phyloP scores from a whole-genome alignment of 352 stramenopile genomes.

The Pythium sukuiense region DNA sequence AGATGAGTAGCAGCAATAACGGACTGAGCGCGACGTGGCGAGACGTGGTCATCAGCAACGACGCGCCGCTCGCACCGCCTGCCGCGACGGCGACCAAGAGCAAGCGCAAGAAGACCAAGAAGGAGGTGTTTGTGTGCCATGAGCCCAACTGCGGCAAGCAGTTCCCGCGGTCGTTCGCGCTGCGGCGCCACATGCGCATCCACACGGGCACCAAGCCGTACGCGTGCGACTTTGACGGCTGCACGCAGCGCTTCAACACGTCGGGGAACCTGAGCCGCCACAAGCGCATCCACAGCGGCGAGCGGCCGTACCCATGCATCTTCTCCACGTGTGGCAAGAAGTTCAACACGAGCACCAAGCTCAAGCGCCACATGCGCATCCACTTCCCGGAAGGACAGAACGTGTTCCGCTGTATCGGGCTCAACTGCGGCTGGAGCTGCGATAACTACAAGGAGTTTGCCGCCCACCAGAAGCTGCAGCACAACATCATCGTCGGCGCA shows the following conservation, averaged over 20 bases:
- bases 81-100: neutral
- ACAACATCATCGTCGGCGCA: conserved; percentile 67
- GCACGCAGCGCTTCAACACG: conserved; percentile 82
- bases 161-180: conserved; percentile 82
- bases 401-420: conserved; percentile 55
- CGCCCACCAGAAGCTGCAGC: conserved; percentile 70
- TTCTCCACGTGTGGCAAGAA: conserved; percentile 78
- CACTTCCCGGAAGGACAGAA: conserved; percentile 81
- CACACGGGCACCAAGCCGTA: conserved; percentile 85
- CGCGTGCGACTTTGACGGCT: conserved; percentile 74
- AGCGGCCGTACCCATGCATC: conserved; percentile 79
- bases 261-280: conserved; percentile 86
- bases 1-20: conserved; percentile 16
- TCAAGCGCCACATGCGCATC: conserved; percentile 87
- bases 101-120: conserved; percentile 52
- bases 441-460: conserved; percentile 88
- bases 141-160: conserved; percentile 85
- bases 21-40: conserved; percentile 18
- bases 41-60: conserved; percentile 24
- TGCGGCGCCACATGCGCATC: conserved; percentile 83
- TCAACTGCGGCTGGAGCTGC: conserved; percentile 32
- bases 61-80: neutral
- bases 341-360: conserved; percentile 90
- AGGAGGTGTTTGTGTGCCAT: conserved; percentile 64
- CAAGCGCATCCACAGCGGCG: conserved; percentile 86